phyloP scores from a whole-genome alignment of 2,329 filamentous ascomycete species.

The Emergomyces africanus region DNA sequence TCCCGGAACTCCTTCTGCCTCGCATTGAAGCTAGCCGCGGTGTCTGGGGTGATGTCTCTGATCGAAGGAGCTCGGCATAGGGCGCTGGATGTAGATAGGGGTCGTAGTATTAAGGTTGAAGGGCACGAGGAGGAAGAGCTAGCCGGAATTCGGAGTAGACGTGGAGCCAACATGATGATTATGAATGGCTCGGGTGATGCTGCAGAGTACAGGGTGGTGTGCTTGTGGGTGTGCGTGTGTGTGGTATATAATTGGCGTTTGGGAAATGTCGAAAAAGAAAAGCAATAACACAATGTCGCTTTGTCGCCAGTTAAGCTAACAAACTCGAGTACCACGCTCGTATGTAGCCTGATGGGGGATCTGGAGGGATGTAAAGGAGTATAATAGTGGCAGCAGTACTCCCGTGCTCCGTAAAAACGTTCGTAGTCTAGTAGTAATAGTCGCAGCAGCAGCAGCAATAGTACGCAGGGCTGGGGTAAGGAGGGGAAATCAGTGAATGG shows the following conservation, averaged over 20 bases:
- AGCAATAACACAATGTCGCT: background rate
- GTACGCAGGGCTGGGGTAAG: background rate
- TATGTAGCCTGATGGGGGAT: background rate
- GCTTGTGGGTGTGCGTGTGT: conserved; percentile 3
- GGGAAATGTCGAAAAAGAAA: background rate
- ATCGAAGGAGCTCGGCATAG: conserved; percentile 56
- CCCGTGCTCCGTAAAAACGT: too few species aligned
- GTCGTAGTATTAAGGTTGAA: conserved; percentile 27
- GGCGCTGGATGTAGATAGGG: conserved; percentile 45
- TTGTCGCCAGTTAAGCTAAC: background rate
- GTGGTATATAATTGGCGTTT: background rate
- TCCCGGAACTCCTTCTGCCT: conserved; percentile 82
- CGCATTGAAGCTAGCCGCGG: conserved; percentile 62
- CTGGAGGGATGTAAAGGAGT: background rate
- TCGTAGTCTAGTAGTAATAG: background rate
- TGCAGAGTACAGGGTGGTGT: background rate
- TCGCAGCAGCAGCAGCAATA: background rate
- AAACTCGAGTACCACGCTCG: background rate
- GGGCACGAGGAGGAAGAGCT: conserved; percentile 25
- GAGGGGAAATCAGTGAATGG: background rate
- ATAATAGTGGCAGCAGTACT: background rate
- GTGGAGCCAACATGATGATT: conserved; percentile 31
- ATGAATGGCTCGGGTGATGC: background rate
- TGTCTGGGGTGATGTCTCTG: conserved; percentile 66
- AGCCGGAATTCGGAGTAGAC: conserved; percentile 33